Percentiles rank a stretch among this genome's conserved stretches.
phyloP scores from a whole-genome alignment of 1,139 yeast genomes.

The Ashbya aceris region DNA sequence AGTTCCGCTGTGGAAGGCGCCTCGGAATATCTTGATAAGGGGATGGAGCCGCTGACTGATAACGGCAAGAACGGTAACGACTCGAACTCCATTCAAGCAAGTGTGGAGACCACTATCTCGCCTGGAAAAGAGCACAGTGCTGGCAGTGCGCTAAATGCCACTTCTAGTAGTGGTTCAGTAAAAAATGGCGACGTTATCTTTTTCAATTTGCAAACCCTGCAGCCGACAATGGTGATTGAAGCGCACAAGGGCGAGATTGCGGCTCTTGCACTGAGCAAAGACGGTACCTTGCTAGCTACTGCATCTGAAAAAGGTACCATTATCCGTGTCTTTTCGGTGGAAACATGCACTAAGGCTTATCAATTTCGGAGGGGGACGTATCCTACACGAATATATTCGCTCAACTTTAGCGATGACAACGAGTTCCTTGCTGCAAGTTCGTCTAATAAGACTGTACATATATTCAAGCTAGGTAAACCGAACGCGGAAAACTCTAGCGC shows the following conservation, averaged over 20 bases:
- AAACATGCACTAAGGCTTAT: constrained; percentile 69
- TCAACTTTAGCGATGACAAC: constrained; percentile 71
- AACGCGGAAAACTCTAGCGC: constrained; percentile 11
- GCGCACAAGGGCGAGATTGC: constrained; percentile 89
- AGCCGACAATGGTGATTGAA: constrained; percentile 82
- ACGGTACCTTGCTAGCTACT: constrained; percentile 80
- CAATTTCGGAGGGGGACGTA: constrained; percentile 94
- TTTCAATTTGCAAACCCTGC: constrained; percentile 66
- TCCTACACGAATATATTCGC: constrained; percentile 79
- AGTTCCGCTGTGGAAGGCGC: constrained; percentile 1
- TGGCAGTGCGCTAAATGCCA: constrained; percentile 12
- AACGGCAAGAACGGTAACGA: neutral
- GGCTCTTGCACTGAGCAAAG: constrained; percentile 64
- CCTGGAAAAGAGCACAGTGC: constrained; percentile 7
- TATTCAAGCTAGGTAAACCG: constrained; percentile 49
- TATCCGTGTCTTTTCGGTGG: constrained; percentile 77
- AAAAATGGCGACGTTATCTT: constrained; percentile 82
- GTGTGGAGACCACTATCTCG: constrained; percentile 1
- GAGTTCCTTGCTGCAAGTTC: constrained; percentile 73
- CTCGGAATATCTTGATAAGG: neutral
- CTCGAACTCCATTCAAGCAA: neutral
- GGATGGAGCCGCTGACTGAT: neutral
- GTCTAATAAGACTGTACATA: constrained; percentile 88
- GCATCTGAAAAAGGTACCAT: constrained; percentile 96
- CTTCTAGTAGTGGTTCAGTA: constrained; percentile 28